These are phyloP conservation scores for Benincasa hispida DNA, from an alignment of 306 rosid species.

Conservation along the genomic window DNA sequence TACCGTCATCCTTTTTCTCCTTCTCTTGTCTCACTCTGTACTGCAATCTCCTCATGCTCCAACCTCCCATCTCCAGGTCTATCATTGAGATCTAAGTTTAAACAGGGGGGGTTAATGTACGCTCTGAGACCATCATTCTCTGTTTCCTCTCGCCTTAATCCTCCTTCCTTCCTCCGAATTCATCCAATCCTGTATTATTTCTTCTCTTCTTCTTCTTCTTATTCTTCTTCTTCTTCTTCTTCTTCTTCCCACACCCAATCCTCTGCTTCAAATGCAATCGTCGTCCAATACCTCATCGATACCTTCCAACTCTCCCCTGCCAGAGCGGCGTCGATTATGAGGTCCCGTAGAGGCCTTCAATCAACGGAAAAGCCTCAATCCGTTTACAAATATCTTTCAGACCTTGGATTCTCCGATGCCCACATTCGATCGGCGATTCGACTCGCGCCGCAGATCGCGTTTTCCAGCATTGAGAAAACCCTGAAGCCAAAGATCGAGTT, in stretches of 20 bases:
- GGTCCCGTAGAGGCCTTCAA: not conserved
- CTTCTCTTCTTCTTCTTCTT: too few species aligned
- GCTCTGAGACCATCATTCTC: slow-evolving; percentile 5
- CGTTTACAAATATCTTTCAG: slow-evolving; percentile 19
- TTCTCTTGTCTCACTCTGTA: too few species aligned
- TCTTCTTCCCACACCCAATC: slow-evolving; percentile 12
- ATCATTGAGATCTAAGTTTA: too few species aligned
- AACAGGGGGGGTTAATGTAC: slow-evolving; percentile 8
- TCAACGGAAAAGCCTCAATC: slow-evolving; percentile 22
- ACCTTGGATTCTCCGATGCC: slow-evolving; percentile 29
- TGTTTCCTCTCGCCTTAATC: not conserved
- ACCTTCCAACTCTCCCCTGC: slow-evolving; percentile 19
- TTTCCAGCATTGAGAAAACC: slow-evolving; percentile 23
- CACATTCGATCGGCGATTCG: slow-evolving; percentile 18
- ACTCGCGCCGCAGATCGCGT: slow-evolving; percentile 20
- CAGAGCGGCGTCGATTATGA: slow-evolving; percentile 15
- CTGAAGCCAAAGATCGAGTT: slow-evolving; percentile 36
- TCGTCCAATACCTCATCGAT: slow-evolving; percentile 16
- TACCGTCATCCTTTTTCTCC: too few species aligned
- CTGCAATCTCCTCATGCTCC: too few species aligned
- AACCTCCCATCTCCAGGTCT: too few species aligned
- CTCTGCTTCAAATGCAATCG: not conserved
- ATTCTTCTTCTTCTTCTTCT: slow-evolving; percentile 16
- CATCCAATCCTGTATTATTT: slow-evolving; percentile 1
- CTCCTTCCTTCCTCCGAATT: not conserved